These are phyloP conservation scores for Sisymbrium altissimum DNA, from an alignment of 345 rosid species.

Conservation along the genomic window DNA sequence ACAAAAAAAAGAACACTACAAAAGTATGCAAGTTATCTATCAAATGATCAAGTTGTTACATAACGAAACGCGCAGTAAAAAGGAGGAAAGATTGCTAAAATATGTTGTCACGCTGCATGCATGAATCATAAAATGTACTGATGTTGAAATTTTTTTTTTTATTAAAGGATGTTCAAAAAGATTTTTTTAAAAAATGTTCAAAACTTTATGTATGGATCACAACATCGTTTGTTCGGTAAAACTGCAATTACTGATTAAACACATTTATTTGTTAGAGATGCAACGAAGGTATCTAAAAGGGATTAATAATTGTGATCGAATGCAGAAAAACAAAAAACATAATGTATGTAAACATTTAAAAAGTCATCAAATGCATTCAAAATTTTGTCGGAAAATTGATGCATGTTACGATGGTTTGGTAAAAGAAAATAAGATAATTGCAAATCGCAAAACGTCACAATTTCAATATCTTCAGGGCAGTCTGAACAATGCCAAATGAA, in stretches of 20 bases:
- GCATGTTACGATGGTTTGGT: neutral
- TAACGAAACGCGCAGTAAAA: neutral
- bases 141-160: neutral
- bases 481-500: no score
- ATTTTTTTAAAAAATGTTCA: no score
- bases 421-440: no score
- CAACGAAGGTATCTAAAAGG: neutral
- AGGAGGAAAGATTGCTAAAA: neutral
- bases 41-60: conserved; percentile 2
- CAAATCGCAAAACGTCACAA: neutral
- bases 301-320: neutral
- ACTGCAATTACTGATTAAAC: neutral
- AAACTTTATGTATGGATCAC: neutral
- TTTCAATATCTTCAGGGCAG: no score
- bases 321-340: neutral
- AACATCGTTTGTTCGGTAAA: neutral
- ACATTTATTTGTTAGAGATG: neutral
- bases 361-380: neutral
- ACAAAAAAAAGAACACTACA: neutral
- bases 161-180: neutral
- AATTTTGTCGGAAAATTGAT: neutral
- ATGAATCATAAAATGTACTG: neutral
- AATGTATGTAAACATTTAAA: neutral
- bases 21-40: neutral
- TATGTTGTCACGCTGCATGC: neutral